Percentiles rank a stretch among this genome's conserved stretches.
Conservation (phyloP, 2,329 filamentous ascomycete species). For the Bipolaris gigantea region DNA sequence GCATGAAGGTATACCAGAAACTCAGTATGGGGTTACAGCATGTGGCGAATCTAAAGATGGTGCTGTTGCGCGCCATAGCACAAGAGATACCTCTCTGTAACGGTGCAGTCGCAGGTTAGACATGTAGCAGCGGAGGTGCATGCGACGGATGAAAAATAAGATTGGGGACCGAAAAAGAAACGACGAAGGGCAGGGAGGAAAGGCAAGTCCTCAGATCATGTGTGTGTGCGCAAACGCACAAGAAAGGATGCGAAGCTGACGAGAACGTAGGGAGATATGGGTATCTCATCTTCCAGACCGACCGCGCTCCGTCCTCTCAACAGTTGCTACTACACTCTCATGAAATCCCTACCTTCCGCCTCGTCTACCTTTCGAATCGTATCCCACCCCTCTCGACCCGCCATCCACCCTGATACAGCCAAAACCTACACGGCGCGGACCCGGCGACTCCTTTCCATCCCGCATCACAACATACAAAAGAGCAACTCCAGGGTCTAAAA, state of each 20-base stretch:
- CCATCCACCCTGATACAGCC: conserved; percentile 9
- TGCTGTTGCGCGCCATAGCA: too few species aligned
- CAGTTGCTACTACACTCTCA: neutral
- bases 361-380: neutral
- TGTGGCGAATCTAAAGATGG: neutral
- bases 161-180: neutral
- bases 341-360: neutral
- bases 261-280: neutral
- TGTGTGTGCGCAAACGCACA: neutral
- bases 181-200: neutral
- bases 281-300: neutral
- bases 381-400: conserved; percentile 8
- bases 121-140: too few species aligned
- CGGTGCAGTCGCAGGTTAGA: too few species aligned
- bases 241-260: neutral
- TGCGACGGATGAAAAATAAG: neutral
- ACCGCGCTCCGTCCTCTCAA: neutral
- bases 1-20: neutral
- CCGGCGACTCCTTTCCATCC: conserved; percentile 6
- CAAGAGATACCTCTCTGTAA: too few species aligned
- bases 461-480: conserved; percentile 8
- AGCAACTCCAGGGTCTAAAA: conserved; percentile 15
- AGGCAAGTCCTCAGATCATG: neutral
- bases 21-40: neutral
- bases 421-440: conserved; percentile 22